Evolutionary conservation across 768 basidiomycete species (phyloP).

Genomic region (Leccinum variicolor): DNA sequence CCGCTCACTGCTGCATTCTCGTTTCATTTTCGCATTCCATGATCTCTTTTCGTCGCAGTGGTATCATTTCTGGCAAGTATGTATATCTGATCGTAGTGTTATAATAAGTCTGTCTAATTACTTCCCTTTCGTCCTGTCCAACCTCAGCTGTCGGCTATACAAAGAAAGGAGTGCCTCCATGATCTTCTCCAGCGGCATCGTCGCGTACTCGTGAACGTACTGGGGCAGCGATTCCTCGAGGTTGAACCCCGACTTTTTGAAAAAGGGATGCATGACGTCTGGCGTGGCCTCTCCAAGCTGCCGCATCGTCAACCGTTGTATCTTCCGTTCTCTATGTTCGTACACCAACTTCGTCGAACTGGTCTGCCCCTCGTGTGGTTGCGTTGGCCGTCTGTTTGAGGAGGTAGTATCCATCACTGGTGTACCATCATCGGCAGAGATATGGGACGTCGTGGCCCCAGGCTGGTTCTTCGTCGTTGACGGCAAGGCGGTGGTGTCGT

Average conservation of each 20-base stretch:
- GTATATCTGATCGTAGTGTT: no score
- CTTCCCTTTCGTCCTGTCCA: constrained; percentile 19
- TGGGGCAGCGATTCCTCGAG: constrained; percentile 82
- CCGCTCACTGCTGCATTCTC: no score
- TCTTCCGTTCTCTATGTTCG: constrained; percentile 54
- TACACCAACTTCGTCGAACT: constrained; percentile 41
- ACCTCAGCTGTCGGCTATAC: constrained; percentile 70
- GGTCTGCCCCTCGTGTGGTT: constrained; percentile 15
- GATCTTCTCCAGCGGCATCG: constrained; percentile 78
- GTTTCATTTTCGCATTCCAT: no score
- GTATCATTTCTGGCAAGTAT: no score
- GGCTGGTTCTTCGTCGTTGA: constrained; percentile 7
- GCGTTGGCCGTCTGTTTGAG: constrained; percentile 12
- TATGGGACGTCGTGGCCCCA: not conserved
- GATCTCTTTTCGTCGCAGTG: no score
- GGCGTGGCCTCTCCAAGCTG: constrained; percentile 89
- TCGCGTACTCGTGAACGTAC: constrained; percentile 84
- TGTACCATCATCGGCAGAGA: constrained; percentile 9
- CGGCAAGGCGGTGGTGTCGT: constrained; percentile 1
- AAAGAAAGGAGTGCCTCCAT: constrained; percentile 75
- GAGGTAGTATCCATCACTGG: not conserved
- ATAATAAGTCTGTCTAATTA: not conserved
- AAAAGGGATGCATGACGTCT: constrained; percentile 84
- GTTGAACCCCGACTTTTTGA: constrained; percentile 80
- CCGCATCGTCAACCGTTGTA: constrained; percentile 79